Evolutionary conservation across 2,329 filamentous ascomycete genomes (phyloP).

Genomic region (Aspergillus sp.): DNA sequence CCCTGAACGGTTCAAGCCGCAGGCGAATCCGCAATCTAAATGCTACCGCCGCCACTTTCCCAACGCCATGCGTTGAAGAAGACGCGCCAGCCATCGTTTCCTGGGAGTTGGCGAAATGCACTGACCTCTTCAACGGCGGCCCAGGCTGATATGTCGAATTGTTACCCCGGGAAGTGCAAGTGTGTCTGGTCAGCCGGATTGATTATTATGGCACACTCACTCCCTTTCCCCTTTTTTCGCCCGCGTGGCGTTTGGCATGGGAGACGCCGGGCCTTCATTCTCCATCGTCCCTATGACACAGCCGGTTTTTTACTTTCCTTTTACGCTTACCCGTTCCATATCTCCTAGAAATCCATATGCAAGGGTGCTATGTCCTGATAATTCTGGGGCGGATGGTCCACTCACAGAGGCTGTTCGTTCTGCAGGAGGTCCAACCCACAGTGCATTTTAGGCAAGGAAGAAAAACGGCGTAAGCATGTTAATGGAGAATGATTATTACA

Average conservation of each 20-base stretch:
- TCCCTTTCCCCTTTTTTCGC: neutral
- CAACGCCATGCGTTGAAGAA: neutral
- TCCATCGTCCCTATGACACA: neutral
- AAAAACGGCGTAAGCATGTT: slow-evolving; percentile 6
- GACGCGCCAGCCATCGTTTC: slow-evolving; percentile 1
- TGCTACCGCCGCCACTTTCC: slow-evolving; percentile 12
- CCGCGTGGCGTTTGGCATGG: neutral
- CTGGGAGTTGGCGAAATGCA: slow-evolving; percentile 6
- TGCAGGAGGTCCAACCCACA: slow-evolving; percentile 6
- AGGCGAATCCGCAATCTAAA: slow-evolving; percentile 12
- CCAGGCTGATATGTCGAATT: slow-evolving; percentile 25
- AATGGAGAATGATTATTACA: neutral
- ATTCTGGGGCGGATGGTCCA: slow-evolving; percentile 8
- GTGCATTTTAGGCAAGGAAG: slow-evolving; percentile 8
- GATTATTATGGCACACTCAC: neutral
- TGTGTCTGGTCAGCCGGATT: neutral
- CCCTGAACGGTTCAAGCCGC: slow-evolving; percentile 3
- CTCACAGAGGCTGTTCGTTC: slow-evolving; percentile 3
- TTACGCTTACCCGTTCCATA: neutral
- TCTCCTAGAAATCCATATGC: slow-evolving; percentile 3
- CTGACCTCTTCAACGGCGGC: slow-evolving; percentile 16
- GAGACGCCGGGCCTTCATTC: neutral
- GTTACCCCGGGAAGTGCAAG: slow-evolving; percentile 2
- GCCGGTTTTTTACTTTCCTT: neutral
- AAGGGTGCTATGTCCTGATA: slow-evolving; percentile 11